Conservation (phyloP, 805 yeast genomes). For the Torulaspora microellipsoides region DNA sequence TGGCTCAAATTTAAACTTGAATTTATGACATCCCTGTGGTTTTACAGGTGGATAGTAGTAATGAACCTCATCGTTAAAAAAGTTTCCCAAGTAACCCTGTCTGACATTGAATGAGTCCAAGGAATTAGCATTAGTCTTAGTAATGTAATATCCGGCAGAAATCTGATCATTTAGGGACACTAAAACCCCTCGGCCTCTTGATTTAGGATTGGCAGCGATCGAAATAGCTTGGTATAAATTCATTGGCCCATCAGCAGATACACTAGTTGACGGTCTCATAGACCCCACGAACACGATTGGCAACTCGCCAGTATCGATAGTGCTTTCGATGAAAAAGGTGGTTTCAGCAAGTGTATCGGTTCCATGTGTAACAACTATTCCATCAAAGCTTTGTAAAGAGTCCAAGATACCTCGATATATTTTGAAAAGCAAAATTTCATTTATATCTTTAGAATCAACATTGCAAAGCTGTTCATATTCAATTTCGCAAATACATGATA, state of each 20-base stretch:
- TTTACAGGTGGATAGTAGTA: constrained; percentile 59
- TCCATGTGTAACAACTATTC: constrained; percentile 67
- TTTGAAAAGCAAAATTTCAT: constrained; percentile 41
- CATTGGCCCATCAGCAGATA: constrained; percentile 71
- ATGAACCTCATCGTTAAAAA: constrained; percentile 60
- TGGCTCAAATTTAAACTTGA: constrained; percentile 36
- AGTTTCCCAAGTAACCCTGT: constrained; percentile 67
- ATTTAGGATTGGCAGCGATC: constrained; percentile 50
- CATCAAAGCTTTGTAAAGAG: constrained; percentile 46
- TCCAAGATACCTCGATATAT: constrained; percentile 45
- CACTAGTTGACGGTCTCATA: constrained; percentile 69
- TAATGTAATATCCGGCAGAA: constrained; percentile 64
- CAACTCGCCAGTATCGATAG: constrained; percentile 41
- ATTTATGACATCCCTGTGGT: constrained; percentile 47
- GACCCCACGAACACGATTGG: constrained; percentile 69
- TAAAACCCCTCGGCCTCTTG: constrained; percentile 54
- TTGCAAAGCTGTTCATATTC: constrained; percentile 61
- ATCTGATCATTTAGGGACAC: constrained; percentile 66
- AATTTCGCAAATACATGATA: constrained; percentile 48
- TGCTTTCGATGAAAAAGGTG: constrained; percentile 54
- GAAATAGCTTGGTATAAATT: constrained; percentile 65
- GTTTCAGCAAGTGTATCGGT: constrained; percentile 68
- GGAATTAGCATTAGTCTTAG: constrained; percentile 66
- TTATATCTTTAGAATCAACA: constrained; percentile 56
- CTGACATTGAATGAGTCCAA: constrained; percentile 67